Percentiles rank a stretch among this genome's conserved stretches.
phyloP scores from a whole-genome alignment of 2,329 filamentous ascomycete genomes.

The Aspergillus ibericus region DNA sequence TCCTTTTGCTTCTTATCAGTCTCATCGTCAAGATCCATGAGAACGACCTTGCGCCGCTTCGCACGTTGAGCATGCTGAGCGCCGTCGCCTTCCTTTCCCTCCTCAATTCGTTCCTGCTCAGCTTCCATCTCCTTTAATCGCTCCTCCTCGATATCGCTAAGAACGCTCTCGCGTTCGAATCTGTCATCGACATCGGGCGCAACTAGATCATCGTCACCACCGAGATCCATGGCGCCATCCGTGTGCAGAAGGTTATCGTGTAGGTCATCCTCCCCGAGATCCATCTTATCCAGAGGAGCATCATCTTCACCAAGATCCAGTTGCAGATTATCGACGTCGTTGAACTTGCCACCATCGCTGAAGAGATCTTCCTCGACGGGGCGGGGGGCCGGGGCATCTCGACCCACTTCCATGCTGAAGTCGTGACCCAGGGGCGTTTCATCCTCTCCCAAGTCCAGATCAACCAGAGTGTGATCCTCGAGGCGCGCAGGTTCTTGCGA shows the following conservation, averaged over 20 bases:
- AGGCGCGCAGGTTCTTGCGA: conserved; percentile 54
- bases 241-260: conserved; percentile 56
- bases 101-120: conserved; percentile 54
- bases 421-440: conserved; percentile 66
- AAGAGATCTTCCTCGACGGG: conserved; percentile 57
- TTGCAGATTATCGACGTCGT: conserved; percentile 52
- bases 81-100: conserved; percentile 44
- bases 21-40: conserved; percentile 77
- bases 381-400: conserved; percentile 72
- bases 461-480: conserved; percentile 71
- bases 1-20: conserved; percentile 74
- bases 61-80: conserved; percentile 70
- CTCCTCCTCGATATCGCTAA: conserved; percentile 68
- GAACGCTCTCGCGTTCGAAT: conserved; percentile 64
- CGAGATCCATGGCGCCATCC: conserved; percentile 55
- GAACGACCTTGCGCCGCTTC: conserved; percentile 67
- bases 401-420: conserved; percentile 80
- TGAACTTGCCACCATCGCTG: conserved; percentile 64
- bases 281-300: conserved; percentile 43
- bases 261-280: conserved; percentile 33
- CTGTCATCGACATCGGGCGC: conserved; percentile 46
- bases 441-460: conserved; percentile 67
- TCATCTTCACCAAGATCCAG: conserved; percentile 51
- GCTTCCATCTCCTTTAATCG: conserved; percentile 49
- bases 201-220: conserved; percentile 55